Evolutionary conservation across 345 rosid species (phyloP).

Genomic region (Rhizophora apiculata): DNA sequence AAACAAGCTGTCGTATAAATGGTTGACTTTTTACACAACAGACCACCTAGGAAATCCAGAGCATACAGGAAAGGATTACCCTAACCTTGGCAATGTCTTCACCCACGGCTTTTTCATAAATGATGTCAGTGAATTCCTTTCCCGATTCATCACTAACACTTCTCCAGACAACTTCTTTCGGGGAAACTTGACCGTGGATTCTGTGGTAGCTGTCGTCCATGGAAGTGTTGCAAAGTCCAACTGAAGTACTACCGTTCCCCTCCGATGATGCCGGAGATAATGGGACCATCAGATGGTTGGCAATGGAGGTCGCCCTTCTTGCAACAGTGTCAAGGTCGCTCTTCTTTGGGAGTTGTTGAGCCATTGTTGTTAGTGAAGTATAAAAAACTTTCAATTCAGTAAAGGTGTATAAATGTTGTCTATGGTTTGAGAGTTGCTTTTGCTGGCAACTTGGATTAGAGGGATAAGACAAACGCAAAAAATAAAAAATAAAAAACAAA

Average conservation of each 20-base stretch:
- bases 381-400: too few species aligned
- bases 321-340: constrained; percentile 31
- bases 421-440: too few species aligned
- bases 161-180: constrained; percentile 58
- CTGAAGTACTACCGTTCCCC: constrained; percentile 5
- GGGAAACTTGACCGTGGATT: constrained; percentile 68
- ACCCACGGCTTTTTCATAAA: constrained; percentile 75
- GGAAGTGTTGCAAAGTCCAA: constrained; percentile 35
- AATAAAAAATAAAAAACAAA: too few species aligned
- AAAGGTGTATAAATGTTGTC: too few species aligned
- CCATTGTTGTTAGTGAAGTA: constrained; percentile 12
- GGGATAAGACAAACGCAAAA: too few species aligned
- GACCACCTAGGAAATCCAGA: not conserved
- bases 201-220: constrained; percentile 63
- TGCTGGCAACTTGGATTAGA: too few species aligned
- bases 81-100: constrained; percentile 89
- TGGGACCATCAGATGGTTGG: constrained; percentile 45
- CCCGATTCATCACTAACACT: constrained; percentile 36
- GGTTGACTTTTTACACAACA: too few species aligned
- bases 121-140: constrained; percentile 57
- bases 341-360: constrained; percentile 22
- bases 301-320: constrained; percentile 51
- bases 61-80: not conserved
- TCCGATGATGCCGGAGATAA: not conserved
- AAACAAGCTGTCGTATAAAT: too few species aligned